These are phyloP conservation scores for Myxozyma vanderwaltii DNA, from an alignment of 805 yeast genomes.

Conservation along the genomic window DNA sequence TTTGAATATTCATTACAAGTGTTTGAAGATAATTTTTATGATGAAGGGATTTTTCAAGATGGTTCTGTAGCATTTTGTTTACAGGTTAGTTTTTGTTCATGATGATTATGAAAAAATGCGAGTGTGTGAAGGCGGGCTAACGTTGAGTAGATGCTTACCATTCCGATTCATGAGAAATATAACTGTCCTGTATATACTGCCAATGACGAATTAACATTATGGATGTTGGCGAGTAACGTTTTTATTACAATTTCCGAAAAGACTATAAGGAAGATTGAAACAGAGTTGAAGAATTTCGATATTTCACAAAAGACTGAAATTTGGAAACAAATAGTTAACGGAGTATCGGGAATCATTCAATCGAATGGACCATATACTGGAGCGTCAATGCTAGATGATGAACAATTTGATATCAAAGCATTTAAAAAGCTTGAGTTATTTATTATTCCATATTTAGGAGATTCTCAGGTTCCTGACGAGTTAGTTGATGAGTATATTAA, in stretches of 20 bases:
- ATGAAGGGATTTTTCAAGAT: conserved; percentile 14
- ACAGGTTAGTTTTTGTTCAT: conserved; percentile 13
- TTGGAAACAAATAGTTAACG: conserved; percentile 42
- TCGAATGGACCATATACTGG: conserved; percentile 43
- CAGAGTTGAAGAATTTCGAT: background rate
- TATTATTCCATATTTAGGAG: conserved; percentile 48
- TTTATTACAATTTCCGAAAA: conserved; percentile 32
- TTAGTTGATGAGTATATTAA: conserved; percentile 51
- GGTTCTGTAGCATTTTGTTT: conserved; percentile 33
- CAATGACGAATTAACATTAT: conserved; percentile 17
- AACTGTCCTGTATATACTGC: conserved; percentile 20
- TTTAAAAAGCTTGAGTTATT: conserved; percentile 49
- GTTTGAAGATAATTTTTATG: conserved; percentile 5
- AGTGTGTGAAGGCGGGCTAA: too few relatives aligned
- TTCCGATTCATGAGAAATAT: conserved; percentile 32
- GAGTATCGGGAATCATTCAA: conserved; percentile 37
- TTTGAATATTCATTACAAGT: conserved; percentile 18
- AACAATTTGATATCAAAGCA: conserved; percentile 50
- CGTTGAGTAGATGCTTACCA: conserved; percentile 24
- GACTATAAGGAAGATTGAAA: conserved; percentile 44
- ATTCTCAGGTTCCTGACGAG: conserved; percentile 38
- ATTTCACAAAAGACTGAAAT: conserved; percentile 18
- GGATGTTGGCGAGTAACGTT: conserved; percentile 31
- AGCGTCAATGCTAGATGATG: conserved; percentile 43
- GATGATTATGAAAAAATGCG: too few relatives aligned